These are phyloP conservation scores for Cryphonectria carpinicola DNA, from an alignment of 2,329 filamentous ascomycete species.

Conservation along the genomic window DNA sequence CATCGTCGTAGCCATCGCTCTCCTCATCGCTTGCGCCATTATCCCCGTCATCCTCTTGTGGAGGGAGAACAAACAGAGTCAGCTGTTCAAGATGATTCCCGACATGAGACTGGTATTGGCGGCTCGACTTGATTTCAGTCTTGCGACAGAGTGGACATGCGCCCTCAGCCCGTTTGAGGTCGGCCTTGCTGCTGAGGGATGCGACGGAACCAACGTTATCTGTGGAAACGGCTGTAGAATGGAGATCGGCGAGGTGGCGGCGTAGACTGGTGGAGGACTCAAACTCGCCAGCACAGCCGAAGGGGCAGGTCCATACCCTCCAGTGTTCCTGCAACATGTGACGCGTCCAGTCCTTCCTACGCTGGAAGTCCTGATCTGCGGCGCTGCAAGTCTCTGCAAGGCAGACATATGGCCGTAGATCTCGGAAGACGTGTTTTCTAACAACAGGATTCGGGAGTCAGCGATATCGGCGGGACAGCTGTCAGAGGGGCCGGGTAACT, in stretches of 20 bases:
- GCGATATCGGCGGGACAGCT: neutral
- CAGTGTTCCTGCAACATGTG: conserved; percentile 18
- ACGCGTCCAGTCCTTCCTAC: conserved; percentile 8
- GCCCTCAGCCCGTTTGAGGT: neutral
- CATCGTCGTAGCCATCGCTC: neutral
- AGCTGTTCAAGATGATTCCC: conserved; percentile 14
- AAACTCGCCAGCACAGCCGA: neutral
- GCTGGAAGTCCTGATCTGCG: neutral
- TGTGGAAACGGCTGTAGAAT: neutral
- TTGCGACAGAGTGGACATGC: conserved; percentile 3
- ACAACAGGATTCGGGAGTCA: neutral
- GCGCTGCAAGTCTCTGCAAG: neutral
- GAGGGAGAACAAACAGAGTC: neutral
- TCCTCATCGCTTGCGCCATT: neutral
- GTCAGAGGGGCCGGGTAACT: neutral
- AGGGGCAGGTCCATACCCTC: conserved; percentile 1
- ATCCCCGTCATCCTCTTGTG: neutral
- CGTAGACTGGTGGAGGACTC: neutral
- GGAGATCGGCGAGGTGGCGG: neutral
- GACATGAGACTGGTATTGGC: conserved; percentile 13
- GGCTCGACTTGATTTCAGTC: neutral
- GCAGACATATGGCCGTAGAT: neutral
- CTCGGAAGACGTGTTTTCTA: conserved; percentile 15
- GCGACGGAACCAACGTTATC: neutral
- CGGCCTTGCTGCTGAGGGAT: conserved; percentile 1